Conservation (phyloP, 805 yeast species). For the Pachysolen tannophilus region DNA sequence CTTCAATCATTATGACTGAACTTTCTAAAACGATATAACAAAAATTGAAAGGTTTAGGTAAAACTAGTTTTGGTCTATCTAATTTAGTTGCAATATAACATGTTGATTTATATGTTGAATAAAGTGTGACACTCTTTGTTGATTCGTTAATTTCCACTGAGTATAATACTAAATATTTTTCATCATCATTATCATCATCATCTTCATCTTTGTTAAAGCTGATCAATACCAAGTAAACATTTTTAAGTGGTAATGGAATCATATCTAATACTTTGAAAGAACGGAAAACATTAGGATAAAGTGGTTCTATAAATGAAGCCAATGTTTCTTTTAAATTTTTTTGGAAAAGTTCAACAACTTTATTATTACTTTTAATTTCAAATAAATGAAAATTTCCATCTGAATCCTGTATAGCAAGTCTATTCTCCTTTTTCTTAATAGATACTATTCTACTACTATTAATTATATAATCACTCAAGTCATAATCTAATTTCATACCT, state of each 20-base stretch:
- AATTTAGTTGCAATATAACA: conserved; percentile 27
- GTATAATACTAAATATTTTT: conserved; percentile 37
- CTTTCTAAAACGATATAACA: conserved; percentile 46
- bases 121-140: conserved; percentile 44
- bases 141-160: conserved; percentile 44
- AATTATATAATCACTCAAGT: conserved; percentile 13
- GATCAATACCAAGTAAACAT: conserved; percentile 41
- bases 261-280: conserved; percentile 56
- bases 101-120: conserved; percentile 60
- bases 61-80: conserved; percentile 38
- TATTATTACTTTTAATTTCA: conserved; percentile 24
- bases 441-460: conserved; percentile 44
- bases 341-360: conserved; percentile 20
- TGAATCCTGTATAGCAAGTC: conserved; percentile 36
- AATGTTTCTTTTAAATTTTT: conserved; percentile 15
- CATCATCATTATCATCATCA: conserved; percentile 15
- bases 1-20: conserved; percentile 60
- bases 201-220: conserved; percentile 28
- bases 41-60: conserved; percentile 47
- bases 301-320: conserved; percentile 20
- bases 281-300: conserved; percentile 43
- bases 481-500: conserved; percentile 9
- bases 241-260: conserved; percentile 36
- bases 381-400: conserved; percentile 32
- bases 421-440: conserved; percentile 44